Evolutionary conservation across 176 grass and related monocot species (phyloP), one percentile per base, ranked within the genome.

Genomic region (Avena eriantha): DNA sequence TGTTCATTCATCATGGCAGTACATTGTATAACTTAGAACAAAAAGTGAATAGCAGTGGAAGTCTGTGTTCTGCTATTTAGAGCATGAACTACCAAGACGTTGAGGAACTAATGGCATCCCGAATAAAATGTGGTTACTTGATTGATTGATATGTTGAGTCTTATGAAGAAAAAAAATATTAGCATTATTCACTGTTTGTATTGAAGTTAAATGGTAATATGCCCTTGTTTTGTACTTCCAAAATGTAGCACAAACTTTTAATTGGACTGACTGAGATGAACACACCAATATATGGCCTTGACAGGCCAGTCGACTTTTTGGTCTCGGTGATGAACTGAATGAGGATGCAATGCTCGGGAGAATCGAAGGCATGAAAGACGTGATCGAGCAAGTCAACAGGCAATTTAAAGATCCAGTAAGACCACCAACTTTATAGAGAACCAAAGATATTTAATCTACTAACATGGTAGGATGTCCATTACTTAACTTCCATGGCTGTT

Each of bases 401-500:
- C 97, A 99, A 86, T 99, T 99, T 88, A 99, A 99, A 93, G 94
- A 99, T 91, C 94, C 97, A 21, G 97, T 99, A 97, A 96, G 94
- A 81, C 65, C 80, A 35, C 5, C 2, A 26, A 78, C 55, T 68
- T 61, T 73, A 26, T 69, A 66, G 8, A 83, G 17, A 79, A 85
- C 9, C 29, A 60, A 2, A 76, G 26, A n/a, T 69, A 35, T 66
- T 63, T 84, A 50, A 33, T 63, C 12, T 34, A 69, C 8, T 74
- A 16, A 50, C 51, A 84, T 51, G 65, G 33, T 60, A 50, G n/a
- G 3, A 14, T 69, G 14, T 84, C 53, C 69, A 41, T 56, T 76
- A 53, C 45, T 76, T 76, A 7, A 31, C 46, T 51, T 76, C 47
- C 29, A 8, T 76, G 22, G 14, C 73, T 76, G 23, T 76, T 76